These are phyloP conservation scores for Chrysanthemum lavandulifolium DNA, from an alignment of 129 eudicot species.

Conservation along the genomic window DNA sequence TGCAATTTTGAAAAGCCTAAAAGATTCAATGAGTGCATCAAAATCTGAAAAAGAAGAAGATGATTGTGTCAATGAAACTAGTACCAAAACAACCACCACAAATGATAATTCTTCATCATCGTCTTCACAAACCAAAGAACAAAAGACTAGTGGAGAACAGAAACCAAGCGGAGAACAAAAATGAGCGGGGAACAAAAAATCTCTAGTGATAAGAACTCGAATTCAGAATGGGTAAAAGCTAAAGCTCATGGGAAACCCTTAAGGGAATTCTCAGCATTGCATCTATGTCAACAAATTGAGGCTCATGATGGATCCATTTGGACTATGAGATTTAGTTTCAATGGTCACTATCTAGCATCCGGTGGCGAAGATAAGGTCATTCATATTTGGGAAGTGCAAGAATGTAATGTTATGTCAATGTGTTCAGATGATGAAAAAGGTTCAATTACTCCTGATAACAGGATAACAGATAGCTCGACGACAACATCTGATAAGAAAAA, in stretches of 20 bases:
- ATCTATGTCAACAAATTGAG: conserved; percentile 71
- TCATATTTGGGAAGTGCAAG: conserved; percentile 88
- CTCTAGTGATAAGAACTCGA: conserved; percentile 29
- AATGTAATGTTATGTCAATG: conserved; percentile 66
- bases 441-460: conserved; percentile 39
- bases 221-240: conserved; percentile 62
- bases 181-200: conserved; percentile 1
- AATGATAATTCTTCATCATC: conserved; percentile 13
- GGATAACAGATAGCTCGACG: conserved; percentile 52
- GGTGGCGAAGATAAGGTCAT: conserved; percentile 79
- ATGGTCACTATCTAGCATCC: conserved; percentile 61
- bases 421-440: conserved; percentile 42
- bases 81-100: background rate
- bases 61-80: background rate
- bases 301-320: conserved; percentile 92
- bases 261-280: conserved; percentile 76
- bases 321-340: conserved; percentile 66
- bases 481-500: conserved; percentile 50
- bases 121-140: conserved; percentile 17
- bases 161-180: conserved; percentile 2
- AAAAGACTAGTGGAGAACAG: background rate
- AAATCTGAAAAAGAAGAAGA: conserved; percentile 48
- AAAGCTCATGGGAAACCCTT: conserved; percentile 58
- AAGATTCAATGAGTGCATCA: conserved; percentile 51
- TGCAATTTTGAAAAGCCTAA: conserved; percentile 58